Evolutionary conservation across 2,329 filamentous ascomycete species (phyloP).

Genomic region (Xylariaceae sp.): DNA sequence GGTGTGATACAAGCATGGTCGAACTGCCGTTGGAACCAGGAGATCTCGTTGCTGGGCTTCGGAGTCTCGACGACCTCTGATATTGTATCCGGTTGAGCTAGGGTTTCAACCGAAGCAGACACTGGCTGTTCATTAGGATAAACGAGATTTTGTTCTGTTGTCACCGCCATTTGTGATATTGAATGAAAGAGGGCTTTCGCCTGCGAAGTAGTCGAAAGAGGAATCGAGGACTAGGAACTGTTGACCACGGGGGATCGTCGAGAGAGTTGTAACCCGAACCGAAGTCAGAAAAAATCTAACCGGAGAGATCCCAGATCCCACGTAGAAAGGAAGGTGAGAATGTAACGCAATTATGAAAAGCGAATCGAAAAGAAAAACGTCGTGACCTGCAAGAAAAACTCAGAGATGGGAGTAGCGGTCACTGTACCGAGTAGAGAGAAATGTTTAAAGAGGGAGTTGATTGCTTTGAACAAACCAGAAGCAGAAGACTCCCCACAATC

Average conservation of each 20-base stretch:
- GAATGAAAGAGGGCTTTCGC: background rate
- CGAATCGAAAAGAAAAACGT: too few relatives aligned
- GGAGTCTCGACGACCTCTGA: slow-evolving; percentile 37
- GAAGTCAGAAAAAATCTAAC: background rate
- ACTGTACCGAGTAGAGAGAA: too few relatives aligned
- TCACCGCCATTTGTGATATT: background rate
- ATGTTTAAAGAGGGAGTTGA: too few relatives aligned
- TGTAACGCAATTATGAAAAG: too few relatives aligned
- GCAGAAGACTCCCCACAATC: too few relatives aligned
- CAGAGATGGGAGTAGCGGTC: too few relatives aligned
- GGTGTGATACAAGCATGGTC: slow-evolving; percentile 55
- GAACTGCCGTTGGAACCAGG: slow-evolving; percentile 49
- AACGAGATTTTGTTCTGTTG: slow-evolving; percentile 7
- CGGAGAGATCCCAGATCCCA: too few relatives aligned
- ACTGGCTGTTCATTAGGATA: slow-evolving; percentile 13
- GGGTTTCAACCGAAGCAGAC: slow-evolving; percentile 20
- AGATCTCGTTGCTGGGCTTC: slow-evolving; percentile 31
- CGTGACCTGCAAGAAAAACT: too few relatives aligned
- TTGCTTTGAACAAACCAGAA: too few relatives aligned
- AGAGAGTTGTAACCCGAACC: background rate
- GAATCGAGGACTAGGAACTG: background rate
- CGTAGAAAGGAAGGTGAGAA: too few relatives aligned
- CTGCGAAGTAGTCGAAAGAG: slow-evolving; percentile 13
- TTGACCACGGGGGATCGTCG: background rate
- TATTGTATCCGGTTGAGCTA: slow-evolving; percentile 21